Evolutionary conservation across 345 rosid genomes (phyloP).

Genomic region (Eucalyptus grandis): DNA sequence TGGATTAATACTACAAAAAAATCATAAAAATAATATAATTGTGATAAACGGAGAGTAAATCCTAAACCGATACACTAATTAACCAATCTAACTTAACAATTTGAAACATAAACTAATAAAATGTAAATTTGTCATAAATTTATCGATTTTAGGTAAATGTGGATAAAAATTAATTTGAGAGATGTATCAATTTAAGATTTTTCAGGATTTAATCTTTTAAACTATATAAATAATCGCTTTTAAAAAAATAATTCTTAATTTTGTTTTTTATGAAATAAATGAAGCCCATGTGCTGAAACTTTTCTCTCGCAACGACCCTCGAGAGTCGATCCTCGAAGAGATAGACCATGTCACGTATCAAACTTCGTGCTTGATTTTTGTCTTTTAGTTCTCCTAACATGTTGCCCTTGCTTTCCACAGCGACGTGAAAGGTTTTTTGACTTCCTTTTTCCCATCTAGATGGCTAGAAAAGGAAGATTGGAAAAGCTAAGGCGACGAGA

Average conservation of each 20-base stretch:
- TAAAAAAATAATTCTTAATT: too few relatives aligned
- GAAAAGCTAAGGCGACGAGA: background rate
- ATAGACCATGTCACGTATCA: background rate
- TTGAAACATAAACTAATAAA: too few relatives aligned
- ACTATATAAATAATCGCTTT: background rate
- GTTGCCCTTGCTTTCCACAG: background rate
- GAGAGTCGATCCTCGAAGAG: background rate
- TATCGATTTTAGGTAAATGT: accelerated
- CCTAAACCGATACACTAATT: accelerated
- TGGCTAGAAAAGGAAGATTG: background rate
- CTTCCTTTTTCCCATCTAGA: background rate
- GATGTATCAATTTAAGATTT: accelerated
- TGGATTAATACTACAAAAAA: too few relatives aligned
- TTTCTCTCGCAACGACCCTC: background rate
- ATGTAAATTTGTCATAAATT: too few relatives aligned
- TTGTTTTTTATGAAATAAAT: background rate
- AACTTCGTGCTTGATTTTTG: background rate
- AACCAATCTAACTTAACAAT: too few relatives aligned
- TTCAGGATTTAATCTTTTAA: too few relatives aligned
- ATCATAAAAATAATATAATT: too few relatives aligned
- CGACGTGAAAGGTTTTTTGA: background rate
- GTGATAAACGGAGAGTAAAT: too few relatives aligned
- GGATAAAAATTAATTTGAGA: too few relatives aligned
- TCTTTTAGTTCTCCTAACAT: background rate
- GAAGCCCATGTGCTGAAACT: background rate